Conservation (phyloP, 345 rosid genomes). For the Linum usitatissimum region DNA sequence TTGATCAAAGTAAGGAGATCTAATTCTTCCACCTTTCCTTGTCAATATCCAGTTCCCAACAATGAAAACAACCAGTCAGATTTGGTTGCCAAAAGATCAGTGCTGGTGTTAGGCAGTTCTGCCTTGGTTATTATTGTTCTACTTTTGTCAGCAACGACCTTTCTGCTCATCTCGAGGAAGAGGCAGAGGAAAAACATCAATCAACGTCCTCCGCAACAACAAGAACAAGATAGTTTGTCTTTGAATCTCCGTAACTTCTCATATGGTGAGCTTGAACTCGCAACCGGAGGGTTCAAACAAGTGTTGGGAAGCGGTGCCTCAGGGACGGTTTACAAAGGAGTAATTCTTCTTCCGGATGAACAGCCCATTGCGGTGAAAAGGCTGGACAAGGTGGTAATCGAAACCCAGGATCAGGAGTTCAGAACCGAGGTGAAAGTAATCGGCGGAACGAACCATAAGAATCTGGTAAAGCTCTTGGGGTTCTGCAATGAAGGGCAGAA, state of each 20-base stretch:
- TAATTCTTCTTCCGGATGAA: not conserved
- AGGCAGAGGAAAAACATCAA: not conserved
- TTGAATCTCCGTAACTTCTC: constrained; percentile 16
- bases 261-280: constrained; percentile 23
- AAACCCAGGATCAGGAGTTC: constrained; percentile 20
- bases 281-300: constrained; percentile 27
- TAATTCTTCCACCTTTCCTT: not conserved
- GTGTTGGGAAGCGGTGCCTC: constrained; percentile 34
- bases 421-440: constrained; percentile 26
- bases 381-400: constrained; percentile 12
- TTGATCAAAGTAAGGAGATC: constrained; percentile 2
- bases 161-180: constrained; percentile 1
- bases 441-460: constrained; percentile 33
- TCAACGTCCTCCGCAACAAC: not conserved
- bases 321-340: constrained; percentile 34
- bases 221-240: not conserved
- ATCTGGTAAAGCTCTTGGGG: constrained; percentile 28
- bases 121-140: constrained; percentile 21
- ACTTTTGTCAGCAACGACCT: constrained; percentile 1
- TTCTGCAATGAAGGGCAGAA: constrained; percentile 26
- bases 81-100: constrained; percentile 12
- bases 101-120: constrained; percentile 21
- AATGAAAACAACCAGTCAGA: constrained; percentile 6
- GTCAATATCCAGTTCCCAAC: not conserved
- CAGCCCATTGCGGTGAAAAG: constrained; percentile 24